Evolutionary conservation across 768 basidiomycete species (phyloP).

Genomic region (Exsudoporus frostii): DNA sequence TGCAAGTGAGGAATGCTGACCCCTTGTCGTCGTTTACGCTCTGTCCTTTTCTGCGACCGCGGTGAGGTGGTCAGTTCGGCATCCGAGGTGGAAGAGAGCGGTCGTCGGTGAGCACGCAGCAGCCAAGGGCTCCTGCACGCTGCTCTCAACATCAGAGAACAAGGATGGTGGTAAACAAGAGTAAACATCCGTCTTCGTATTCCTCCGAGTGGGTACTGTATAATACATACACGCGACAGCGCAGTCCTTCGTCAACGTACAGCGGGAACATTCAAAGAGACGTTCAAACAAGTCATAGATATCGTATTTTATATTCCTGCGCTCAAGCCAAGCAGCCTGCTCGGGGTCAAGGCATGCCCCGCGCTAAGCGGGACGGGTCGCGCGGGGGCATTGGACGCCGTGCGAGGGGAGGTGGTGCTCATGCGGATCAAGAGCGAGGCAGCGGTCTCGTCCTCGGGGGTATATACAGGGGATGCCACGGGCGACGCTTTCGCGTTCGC

Average conservation of each 20-base stretch:
- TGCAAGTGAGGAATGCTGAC: constrained; percentile 37
- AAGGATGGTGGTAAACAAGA: constrained; percentile 5
- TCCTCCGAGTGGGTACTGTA: neutral
- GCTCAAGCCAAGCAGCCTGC: constrained; percentile 23
- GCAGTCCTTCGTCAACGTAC: neutral
- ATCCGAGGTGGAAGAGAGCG: neutral
- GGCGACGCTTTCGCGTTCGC: constrained; percentile 19
- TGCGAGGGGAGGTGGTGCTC: constrained; percentile 32
- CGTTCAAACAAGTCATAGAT: neutral
- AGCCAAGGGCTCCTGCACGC: neutral
- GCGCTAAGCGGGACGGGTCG: neutral
- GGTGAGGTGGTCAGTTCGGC: neutral
- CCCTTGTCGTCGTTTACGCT: constrained; percentile 73
- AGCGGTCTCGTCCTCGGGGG: constrained; percentile 67
- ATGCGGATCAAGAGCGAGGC: constrained; percentile 68
- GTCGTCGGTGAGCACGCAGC: neutral
- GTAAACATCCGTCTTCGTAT: neutral
- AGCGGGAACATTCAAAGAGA: neutral
- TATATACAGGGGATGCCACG: constrained; percentile 22
- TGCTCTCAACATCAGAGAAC: constrained; percentile 11
- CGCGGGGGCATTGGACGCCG: neutral
- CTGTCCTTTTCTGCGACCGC: constrained; percentile 51
- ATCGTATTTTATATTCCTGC: constrained; percentile 5
- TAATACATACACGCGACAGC: constrained; percentile 5
- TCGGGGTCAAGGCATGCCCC: constrained; percentile 24